Evolutionary conservation across 805 yeast species (phyloP).

Genomic region (Isabelozyma heimii): DNA sequence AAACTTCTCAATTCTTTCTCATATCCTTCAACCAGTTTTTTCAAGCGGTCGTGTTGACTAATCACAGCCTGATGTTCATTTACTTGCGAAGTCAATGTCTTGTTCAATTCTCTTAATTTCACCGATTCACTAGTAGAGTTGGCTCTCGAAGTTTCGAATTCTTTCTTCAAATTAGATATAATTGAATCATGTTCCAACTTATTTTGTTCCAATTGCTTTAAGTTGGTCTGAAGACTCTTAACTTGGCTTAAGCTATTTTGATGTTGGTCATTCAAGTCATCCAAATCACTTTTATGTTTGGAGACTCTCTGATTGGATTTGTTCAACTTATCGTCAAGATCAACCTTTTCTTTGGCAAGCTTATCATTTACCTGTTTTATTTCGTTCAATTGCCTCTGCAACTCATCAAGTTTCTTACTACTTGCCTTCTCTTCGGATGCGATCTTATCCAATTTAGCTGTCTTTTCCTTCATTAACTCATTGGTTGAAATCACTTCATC

Average conservation of each 20-base stretch:
- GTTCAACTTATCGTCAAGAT: slow-evolving; percentile 22
- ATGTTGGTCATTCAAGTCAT: slow-evolving; percentile 9
- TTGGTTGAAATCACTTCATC: slow-evolving; percentile 27
- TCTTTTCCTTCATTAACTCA: slow-evolving; percentile 43
- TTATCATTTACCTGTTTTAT: slow-evolving; percentile 27
- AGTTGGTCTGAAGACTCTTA: slow-evolving; percentile 16
- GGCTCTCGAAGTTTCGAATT: background rate
- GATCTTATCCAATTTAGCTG: slow-evolving; percentile 41
- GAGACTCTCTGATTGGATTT: slow-evolving; percentile 15
- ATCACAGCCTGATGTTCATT: background rate
- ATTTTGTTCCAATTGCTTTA: slow-evolving; percentile 21
- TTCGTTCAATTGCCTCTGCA: slow-evolving; percentile 24
- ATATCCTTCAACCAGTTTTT: background rate
- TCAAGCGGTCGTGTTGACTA: background rate
- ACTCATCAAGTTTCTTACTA: slow-evolving; percentile 26
- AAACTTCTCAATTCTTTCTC: background rate
- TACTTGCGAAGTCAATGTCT: background rate
- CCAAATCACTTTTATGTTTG: slow-evolving; percentile 9
- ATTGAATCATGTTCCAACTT: background rate
- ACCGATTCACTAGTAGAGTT: background rate
- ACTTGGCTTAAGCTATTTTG: slow-evolving; percentile 12
- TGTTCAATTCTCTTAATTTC: slow-evolving; percentile 1
- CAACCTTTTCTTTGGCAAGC: slow-evolving; percentile 23
- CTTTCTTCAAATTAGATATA: slow-evolving; percentile 1
- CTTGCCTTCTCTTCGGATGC: slow-evolving; percentile 36